phyloP scores from a whole-genome alignment of 2,329 filamentous ascomycete species.

The Metarhizium guizhouense region DNA sequence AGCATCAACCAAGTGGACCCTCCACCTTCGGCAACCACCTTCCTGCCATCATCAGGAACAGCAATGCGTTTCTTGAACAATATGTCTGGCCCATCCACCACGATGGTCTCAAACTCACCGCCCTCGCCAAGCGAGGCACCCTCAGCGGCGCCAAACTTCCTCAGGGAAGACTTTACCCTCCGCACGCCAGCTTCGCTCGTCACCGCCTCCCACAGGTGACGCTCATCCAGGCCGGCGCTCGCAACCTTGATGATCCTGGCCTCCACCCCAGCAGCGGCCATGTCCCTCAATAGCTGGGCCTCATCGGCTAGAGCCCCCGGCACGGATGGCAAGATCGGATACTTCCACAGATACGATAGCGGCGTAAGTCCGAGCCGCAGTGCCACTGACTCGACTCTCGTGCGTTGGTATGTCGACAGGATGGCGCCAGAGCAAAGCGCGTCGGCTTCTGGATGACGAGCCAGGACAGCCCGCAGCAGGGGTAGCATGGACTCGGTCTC shows the following conservation, averaged over 20 bases:
- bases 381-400: constrained; percentile 87
- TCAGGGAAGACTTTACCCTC: constrained; percentile 44
- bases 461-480: constrained; percentile 59
- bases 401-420: constrained; percentile 90
- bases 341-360: constrained; percentile 89
- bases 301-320: constrained; percentile 26
- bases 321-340: constrained; percentile 57
- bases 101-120: constrained; percentile 91
- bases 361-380: constrained; percentile 73
- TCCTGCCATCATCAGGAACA: constrained; percentile 44
- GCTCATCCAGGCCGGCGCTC: constrained; percentile 76
- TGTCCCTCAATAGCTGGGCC: constrained; percentile 64
- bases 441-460: constrained; percentile 68
- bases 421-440: constrained; percentile 89
- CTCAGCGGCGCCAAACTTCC: constrained; percentile 56
- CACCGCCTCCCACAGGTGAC: constrained; percentile 73
- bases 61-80: constrained; percentile 67
- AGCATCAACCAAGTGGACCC: constrained; percentile 69
- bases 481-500: constrained; percentile 84
- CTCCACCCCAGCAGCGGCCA: constrained; percentile 69
- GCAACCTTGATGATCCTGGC: constrained; percentile 94
- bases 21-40: constrained; percentile 57
- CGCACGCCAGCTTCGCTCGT: constrained; percentile 42
- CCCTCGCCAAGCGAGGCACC: constrained; percentile 83
- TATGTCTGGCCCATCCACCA: constrained; percentile 64